These are phyloP conservation scores for Xanthoconium stramineum DNA, from an alignment of 768 basidiomycete genomes.

Conservation along the genomic window DNA sequence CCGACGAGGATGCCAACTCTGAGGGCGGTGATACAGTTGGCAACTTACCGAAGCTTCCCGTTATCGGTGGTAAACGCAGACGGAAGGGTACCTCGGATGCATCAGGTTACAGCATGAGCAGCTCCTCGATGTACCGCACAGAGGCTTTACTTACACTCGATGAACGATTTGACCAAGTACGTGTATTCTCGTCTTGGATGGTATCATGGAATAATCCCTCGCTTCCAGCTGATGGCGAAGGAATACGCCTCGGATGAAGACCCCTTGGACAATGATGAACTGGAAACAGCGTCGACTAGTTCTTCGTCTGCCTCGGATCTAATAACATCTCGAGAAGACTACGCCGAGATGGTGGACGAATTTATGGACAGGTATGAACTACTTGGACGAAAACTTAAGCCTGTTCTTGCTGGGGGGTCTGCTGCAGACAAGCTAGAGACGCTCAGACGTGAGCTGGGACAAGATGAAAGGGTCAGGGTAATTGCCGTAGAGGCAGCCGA, in stretches of 20 bases:
- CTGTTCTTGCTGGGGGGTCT: slow-evolving; percentile 66
- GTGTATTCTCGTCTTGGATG: slow-evolving; percentile 15
- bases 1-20: slow-evolving; percentile 52
- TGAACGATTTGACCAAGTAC: slow-evolving; percentile 90
- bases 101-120: slow-evolving; percentile 96
- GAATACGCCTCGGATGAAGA: slow-evolving; percentile 69
- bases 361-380: slow-evolving; percentile 92
- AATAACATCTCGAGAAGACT: slow-evolving; percentile 82
- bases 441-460: slow-evolving; percentile 74
- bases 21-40: slow-evolving; percentile 83
- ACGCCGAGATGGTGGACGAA: slow-evolving; percentile 87
- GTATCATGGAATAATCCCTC: not conserved
- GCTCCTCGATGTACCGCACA: slow-evolving; percentile 92
- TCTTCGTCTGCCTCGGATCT: slow-evolving; percentile 64
- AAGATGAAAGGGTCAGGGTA: slow-evolving; percentile 54
- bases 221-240: slow-evolving; percentile 64
- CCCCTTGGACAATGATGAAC: slow-evolving; percentile 47
- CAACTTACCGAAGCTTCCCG: slow-evolving; percentile 69
- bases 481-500: slow-evolving; percentile 44
- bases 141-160: slow-evolving; percentile 86
- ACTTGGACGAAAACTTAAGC: slow-evolving; percentile 81
- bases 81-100: slow-evolving; percentile 77
- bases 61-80: slow-evolving; percentile 73
- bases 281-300: slow-evolving; percentile 38
- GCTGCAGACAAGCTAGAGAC: slow-evolving; percentile 78